phyloP scores from a whole-genome alignment of 1,139 yeast species.

The Saccharomycopsis hybrid region DNA sequence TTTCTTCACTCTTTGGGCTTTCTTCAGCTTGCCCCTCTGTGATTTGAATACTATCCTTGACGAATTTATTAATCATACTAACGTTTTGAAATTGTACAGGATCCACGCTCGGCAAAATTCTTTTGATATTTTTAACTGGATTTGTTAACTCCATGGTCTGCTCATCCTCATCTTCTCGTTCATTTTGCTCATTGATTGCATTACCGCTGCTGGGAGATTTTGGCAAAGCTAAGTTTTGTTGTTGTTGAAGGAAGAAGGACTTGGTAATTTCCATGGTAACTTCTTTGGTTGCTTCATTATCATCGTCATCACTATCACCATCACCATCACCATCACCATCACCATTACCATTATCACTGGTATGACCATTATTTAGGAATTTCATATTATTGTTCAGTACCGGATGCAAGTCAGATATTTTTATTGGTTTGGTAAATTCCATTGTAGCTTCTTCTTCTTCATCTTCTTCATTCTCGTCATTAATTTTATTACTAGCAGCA shows the following conservation, averaged over 20 bases:
- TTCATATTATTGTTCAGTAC: not conserved
- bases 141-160: constrained; percentile 12
- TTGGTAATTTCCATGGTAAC: constrained; percentile 26
- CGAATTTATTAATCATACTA: not conserved
- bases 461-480: constrained; percentile 5
- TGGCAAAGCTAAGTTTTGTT: not conserved
- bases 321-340: not conserved
- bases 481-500: not conserved
- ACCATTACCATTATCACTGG: not conserved
- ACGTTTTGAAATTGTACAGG: not conserved
- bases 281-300: constrained; percentile 13
- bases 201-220: not conserved
- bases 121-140: not conserved
- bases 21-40: no score
- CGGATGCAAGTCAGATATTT: not conserved
- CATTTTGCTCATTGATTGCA: constrained; percentile 2
- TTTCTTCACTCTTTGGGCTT: no score
- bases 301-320: constrained; percentile 1
- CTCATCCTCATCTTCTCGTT: constrained; percentile 3
- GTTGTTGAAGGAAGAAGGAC: not conserved
- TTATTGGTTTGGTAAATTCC: constrained; percentile 10
- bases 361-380: no score
- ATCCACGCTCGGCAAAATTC: not conserved
- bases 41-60: not conserved
- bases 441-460: constrained; percentile 19